phyloP scores from a whole-genome alignment of 2,329 filamentous ascomycete species.

The Falciphora oryzae region DNA sequence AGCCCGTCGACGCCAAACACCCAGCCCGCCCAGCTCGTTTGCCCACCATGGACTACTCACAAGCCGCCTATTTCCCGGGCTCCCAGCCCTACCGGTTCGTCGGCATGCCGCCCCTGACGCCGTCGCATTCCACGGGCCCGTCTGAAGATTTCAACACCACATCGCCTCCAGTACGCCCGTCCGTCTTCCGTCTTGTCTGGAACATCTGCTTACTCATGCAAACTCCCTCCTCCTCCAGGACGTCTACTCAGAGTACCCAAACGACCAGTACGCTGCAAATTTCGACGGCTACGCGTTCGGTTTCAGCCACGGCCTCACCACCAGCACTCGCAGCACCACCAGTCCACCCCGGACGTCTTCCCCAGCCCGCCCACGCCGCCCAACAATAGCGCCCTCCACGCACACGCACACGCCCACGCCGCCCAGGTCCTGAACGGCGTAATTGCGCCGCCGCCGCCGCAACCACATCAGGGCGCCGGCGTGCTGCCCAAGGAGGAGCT shows the following conservation, averaged over 20 bases:
- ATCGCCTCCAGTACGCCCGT: conserved; percentile 43
- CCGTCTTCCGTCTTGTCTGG: not conserved
- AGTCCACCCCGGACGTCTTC: conserved; percentile 24
- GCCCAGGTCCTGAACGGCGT: conserved; percentile 19
- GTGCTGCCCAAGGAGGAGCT: conserved; percentile 32
- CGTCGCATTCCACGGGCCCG: conserved; percentile 46
- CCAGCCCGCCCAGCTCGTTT: too few species aligned
- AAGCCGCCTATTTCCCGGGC: conserved; percentile 41
- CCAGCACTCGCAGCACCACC: conserved; percentile 17
- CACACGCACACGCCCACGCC: conserved; percentile 21
- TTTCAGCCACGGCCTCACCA: conserved; percentile 29
- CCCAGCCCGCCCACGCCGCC: conserved; percentile 48
- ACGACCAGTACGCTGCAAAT: conserved; percentile 38
- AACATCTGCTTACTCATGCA: not conserved
- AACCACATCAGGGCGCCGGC: not conserved
- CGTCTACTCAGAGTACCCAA: conserved; percentile 40
- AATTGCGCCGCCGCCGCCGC: conserved; percentile 12
- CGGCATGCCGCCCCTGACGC: conserved; percentile 47
- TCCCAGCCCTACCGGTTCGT: conserved; percentile 50
- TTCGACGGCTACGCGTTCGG: conserved; percentile 39
- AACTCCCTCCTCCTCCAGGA: conserved; percentile 32
- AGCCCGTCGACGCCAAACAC: too few species aligned
- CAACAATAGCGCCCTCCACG: conserved; percentile 22
- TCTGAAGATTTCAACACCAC: conserved; percentile 51
- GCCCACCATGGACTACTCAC: conserved; percentile 43